phyloP scores from a whole-genome alignment of 1,139 yeast species.

The Hyphopichia pseudoburtonii region DNA sequence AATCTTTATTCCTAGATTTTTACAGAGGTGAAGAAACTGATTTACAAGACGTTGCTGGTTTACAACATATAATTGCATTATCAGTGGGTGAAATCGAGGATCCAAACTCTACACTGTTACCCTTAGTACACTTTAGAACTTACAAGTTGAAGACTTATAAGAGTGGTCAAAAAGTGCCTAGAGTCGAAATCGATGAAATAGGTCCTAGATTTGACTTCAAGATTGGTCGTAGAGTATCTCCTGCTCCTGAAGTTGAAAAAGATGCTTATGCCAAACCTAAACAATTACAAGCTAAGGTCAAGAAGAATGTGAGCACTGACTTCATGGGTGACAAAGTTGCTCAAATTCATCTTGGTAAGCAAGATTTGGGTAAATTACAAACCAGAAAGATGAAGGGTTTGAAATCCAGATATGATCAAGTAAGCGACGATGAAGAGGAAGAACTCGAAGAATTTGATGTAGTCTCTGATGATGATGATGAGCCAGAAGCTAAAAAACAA shows the following conservation, averaged over 20 bases:
- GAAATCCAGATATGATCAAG: constrained; percentile 81
- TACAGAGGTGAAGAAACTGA: constrained; percentile 85
- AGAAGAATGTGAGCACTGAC: constrained; percentile 89
- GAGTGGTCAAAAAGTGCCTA: constrained; percentile 86
- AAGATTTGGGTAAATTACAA: constrained; percentile 85
- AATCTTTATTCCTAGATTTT: constrained; percentile 87
- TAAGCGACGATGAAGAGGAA: constrained; percentile 51
- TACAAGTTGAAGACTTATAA: constrained; percentile 79
- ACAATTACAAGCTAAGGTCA: constrained; percentile 76
- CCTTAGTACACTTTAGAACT: constrained; percentile 85
- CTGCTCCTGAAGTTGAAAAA: constrained; percentile 86
- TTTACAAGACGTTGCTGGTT: constrained; percentile 90
- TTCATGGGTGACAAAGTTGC: constrained; percentile 96
- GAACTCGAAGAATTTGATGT: constrained; percentile 45
- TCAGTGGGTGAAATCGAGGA: constrained; percentile 81
- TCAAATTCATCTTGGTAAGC: constrained; percentile 93
- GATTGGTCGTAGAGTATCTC: constrained; percentile 82
- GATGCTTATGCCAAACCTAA: constrained; percentile 84
- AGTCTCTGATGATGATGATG: constrained; percentile 23
- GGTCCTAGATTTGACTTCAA: constrained; percentile 96
- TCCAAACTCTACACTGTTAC: constrained; percentile 53
- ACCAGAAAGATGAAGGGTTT: constrained; percentile 99
- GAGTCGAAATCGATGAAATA: constrained; percentile 91
- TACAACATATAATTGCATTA: constrained; percentile 84
- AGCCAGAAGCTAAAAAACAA: constrained; percentile 38